These are phyloP conservation scores for Pseudopithomyces chartarum DNA, from an alignment of 2,329 filamentous ascomycete genomes.

Conservation along the genomic window DNA sequence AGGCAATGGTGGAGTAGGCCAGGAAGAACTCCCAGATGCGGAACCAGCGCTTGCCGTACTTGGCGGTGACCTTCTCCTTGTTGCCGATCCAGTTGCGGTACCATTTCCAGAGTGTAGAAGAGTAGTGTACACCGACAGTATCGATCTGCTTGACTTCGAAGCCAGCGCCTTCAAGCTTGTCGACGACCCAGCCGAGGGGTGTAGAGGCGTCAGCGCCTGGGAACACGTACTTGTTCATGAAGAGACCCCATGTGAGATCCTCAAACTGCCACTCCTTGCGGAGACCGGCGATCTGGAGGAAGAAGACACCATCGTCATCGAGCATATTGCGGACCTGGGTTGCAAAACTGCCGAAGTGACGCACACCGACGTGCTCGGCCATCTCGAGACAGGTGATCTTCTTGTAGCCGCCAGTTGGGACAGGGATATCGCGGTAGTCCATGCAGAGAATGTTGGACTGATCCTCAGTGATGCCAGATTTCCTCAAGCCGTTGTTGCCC, in stretches of 20 bases:
- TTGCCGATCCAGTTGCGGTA: slow-evolving; percentile 98
- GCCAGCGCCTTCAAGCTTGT: slow-evolving; percentile 81
- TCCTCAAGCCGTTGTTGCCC: slow-evolving; percentile 89
- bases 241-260: slow-evolving; percentile 96
- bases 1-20: slow-evolving; percentile 81
- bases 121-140: slow-evolving; percentile 96
- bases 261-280: slow-evolving; percentile 97
- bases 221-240: slow-evolving; percentile 99
- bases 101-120: slow-evolving; percentile 95
- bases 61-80: slow-evolving; percentile 86
- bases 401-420: slow-evolving; percentile 78
- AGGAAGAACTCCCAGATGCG: slow-evolving; percentile 95
- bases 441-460: slow-evolving; percentile 94
- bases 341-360: slow-evolving; percentile 81
- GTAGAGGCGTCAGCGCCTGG: slow-evolving; percentile 95
- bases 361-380: slow-evolving; percentile 97
- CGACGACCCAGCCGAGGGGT: slow-evolving; percentile 84
- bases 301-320: slow-evolving; percentile 94
- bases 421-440: slow-evolving; percentile 94
- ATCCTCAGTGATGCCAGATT: slow-evolving; percentile 78
- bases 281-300: slow-evolving; percentile 92
- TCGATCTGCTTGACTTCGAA: slow-evolving; percentile 92
- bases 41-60: slow-evolving; percentile 96
- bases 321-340: slow-evolving; percentile 93
- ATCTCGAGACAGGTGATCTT: slow-evolving; percentile 98